Evolutionary conservation across 805 yeast species (phyloP), one percentile per base, ranked within the genome.

Genomic region (Lachancea sp.): DNA sequence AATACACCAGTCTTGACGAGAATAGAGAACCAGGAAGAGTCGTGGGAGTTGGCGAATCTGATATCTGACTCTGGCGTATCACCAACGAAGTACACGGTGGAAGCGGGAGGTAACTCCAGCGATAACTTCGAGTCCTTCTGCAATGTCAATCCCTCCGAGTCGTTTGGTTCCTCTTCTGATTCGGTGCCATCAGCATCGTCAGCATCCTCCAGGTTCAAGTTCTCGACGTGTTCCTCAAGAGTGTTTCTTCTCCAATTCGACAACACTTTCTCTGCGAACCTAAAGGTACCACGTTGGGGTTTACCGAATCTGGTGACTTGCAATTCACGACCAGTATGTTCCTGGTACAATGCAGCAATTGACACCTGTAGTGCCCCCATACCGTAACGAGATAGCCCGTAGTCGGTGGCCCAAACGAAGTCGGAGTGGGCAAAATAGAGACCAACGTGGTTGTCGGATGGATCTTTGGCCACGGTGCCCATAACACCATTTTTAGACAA

Each of bases 301-400:
- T 87, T 87, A 56, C 96, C 96, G 55, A 84, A 87, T 56, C 94
- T 70, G 38, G 83, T 83, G 34, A 83, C 89, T 55, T 78, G 77
- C 51, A 87, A 70, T 51, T 83, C 89, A 48, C 71, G 73, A 43
- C 95, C 95, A 2, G 96, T 85, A 55, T 82, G 87, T 54, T 85
- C 94, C 58, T 80, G 75, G 64, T 78, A 87, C 43, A 87, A 69
- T 0, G 95, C 92, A 41, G 89, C 88, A 55, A 86, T 78, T 16
- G 94, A 82, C 29, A 84, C 88, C 61, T 86, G 95, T 48, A 87
- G 70, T 3, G 96, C 96, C 45, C 96, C 96, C 94, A 87, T 88
- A 46, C 96, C 96, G 58, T 87, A 85, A 58, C 96, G 72, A 13
- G 87, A 77, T 46, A 83, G 69, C 51, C 76, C 77, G 58, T 83